phyloP scores from a whole-genome alignment of 1,284 basidiomycete species.

The Malassezia arunalokei region DNA sequence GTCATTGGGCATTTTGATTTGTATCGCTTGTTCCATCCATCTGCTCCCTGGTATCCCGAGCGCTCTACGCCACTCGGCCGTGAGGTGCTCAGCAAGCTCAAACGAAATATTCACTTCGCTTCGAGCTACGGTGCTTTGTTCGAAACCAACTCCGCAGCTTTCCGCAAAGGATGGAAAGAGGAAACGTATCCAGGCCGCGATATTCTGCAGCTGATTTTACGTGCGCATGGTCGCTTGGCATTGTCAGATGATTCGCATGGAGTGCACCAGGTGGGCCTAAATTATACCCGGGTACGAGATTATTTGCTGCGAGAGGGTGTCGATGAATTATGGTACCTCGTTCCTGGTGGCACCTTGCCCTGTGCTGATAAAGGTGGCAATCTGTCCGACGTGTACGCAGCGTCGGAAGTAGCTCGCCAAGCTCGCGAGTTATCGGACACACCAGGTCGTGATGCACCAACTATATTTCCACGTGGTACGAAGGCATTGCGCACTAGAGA shows the following conservation, averaged over 20 bases:
- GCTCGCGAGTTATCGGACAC: background rate
- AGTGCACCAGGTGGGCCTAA: constrained; percentile 70
- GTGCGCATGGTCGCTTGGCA: constrained; percentile 60
- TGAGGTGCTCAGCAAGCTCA: constrained; percentile 53
- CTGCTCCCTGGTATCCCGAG: constrained; percentile 1
- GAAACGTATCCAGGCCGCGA: constrained; percentile 67
- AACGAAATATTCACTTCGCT: constrained; percentile 65
- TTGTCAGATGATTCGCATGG: constrained; percentile 95
- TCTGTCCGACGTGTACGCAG: background rate
- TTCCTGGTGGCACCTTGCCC: constrained; percentile 7
- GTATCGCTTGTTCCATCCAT: constrained; percentile 29
- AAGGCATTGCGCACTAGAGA: background rate
- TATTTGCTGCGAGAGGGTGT: constrained; percentile 61
- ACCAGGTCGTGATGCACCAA: background rate
- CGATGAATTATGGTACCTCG: constrained; percentile 59
- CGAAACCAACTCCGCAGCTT: constrained; percentile 82
- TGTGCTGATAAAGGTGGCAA: background rate
- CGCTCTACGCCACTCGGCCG: constrained; percentile 55
- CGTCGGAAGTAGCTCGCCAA: background rate
- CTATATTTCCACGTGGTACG: constrained; percentile 7
- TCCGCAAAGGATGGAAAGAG: constrained; percentile 76
- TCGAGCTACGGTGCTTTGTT: constrained; percentile 78
- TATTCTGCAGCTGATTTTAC: constrained; percentile 60
- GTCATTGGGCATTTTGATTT: constrained; percentile 81
- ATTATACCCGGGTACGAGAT: constrained; percentile 59